Percentiles rank a stretch among this genome's conserved stretches.
Conservation (phyloP, 2,329 filamentous ascomycete genomes). For the Claviceps capensis region DNA sequence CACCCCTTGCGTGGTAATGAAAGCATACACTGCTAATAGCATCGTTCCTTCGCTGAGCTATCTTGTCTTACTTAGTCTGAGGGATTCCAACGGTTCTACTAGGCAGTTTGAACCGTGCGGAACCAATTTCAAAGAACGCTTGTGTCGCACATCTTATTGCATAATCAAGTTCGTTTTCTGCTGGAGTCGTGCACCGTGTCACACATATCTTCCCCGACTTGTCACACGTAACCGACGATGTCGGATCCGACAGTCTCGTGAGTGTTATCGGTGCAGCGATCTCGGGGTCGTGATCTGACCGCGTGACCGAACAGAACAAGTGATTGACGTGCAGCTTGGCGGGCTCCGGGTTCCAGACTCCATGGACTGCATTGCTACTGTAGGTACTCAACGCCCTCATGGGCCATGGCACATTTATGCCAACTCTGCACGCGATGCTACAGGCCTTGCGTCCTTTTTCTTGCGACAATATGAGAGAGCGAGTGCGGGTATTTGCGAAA, state of each 20-base stretch:
- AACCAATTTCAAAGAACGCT: not conserved
- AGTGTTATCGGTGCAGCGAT: not conserved
- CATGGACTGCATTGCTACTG: not conserved
- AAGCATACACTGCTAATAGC: too few species aligned
- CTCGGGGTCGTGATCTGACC: not conserved
- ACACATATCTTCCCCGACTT: not conserved
- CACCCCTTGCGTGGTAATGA: too few species aligned
- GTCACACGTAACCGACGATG: not conserved
- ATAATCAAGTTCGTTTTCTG: not conserved
- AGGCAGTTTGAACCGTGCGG: not conserved
- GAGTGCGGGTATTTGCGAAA: not conserved
- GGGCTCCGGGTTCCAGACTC: not conserved
- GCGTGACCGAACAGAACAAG: not conserved
- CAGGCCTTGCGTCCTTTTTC: not conserved
- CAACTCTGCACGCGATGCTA: not conserved
- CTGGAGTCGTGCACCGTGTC: not conserved
- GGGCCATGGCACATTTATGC: too few species aligned
- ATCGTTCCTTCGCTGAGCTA: too few species aligned
- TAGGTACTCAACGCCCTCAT: too few species aligned
- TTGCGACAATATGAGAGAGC: not conserved
- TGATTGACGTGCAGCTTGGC: not conserved
- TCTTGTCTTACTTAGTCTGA: too few species aligned
- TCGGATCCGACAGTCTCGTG: not conserved
- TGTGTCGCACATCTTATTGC: not conserved
- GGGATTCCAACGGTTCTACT: too few species aligned